phyloP scores from a whole-genome alignment of 345 rosid genomes.

The Eucalyptus erythrocorys region DNA sequence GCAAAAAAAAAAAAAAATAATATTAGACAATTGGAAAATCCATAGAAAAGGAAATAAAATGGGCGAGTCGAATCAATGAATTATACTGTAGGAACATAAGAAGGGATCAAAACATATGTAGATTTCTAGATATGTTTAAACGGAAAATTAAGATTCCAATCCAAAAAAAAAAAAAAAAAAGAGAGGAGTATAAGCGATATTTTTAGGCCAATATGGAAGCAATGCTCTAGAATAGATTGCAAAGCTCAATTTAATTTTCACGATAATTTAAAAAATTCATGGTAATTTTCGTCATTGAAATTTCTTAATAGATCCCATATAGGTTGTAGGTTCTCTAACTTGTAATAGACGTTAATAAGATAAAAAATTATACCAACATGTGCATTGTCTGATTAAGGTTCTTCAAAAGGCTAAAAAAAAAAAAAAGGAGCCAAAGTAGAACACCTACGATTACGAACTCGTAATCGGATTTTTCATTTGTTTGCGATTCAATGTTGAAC shows the following conservation, averaged over 20 bases:
- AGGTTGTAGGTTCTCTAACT: neutral
- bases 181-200: neutral
- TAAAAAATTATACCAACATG: neutral
- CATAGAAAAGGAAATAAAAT: neutral
- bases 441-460: neutral
- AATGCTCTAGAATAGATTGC: neutral
- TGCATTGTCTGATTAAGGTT: neutral
- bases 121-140: neutral
- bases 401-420: neutral
- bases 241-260: neutral
- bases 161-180: neutral
- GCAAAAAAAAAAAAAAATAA: too few species aligned
- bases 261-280: neutral
- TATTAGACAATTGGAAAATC: neutral
- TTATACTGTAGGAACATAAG: neutral
- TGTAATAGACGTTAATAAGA: neutral
- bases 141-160: neutral
- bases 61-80: accelerated
- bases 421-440: neutral
- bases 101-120: neutral
- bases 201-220: neutral
- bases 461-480: neutral
- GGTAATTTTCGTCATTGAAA: neutral
- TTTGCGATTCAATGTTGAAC: neutral
- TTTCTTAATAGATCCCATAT: neutral